A percentile compares a stretch with the other conserved stretches of the same genome.
Evolutionary conservation across 2,329 filamentous ascomycete genomes (phyloP).

Genomic region (Aspergillus sp.): DNA sequence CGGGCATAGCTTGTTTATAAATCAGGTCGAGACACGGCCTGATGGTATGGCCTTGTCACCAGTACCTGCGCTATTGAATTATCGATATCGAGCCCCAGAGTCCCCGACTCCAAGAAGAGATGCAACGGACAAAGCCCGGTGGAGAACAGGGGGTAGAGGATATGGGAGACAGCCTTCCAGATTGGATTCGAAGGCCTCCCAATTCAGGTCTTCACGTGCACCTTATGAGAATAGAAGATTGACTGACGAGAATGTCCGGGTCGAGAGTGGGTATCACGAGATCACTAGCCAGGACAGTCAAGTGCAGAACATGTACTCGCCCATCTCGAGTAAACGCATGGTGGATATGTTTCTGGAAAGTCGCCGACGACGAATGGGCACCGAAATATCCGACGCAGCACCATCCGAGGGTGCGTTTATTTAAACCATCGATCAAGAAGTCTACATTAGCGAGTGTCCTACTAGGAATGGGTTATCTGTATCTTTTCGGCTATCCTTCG

Average conservation of each 20-base stretch:
- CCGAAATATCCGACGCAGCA: conserved; percentile 20
- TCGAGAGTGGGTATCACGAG: conserved; percentile 19
- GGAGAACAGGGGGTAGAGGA: conserved; percentile 24
- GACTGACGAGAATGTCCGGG: conserved; percentile 36
- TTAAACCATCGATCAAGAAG: conserved; percentile 15
- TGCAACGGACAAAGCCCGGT: conserved; percentile 18
- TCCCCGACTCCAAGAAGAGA: conserved; percentile 35
- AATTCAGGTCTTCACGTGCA: conserved; percentile 32
- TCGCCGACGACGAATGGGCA: conserved; percentile 30
- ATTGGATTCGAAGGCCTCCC: conserved; percentile 26
- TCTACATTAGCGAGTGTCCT: neutral
- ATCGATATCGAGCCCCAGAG: conserved; percentile 26
- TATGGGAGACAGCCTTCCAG: conserved; percentile 26
- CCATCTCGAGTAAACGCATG: conserved; percentile 40
- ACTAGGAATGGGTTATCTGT: neutral
- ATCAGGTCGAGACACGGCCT: conserved; percentile 3
- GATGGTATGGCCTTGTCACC: conserved; percentile 20
- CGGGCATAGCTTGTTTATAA: conserved; percentile 7
- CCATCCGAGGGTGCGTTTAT: conserved; percentile 29
- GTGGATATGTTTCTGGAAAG: conserved; percentile 41
- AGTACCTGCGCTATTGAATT: conserved; percentile 27
- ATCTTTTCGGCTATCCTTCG: neutral
- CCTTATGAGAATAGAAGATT: conserved; percentile 20
- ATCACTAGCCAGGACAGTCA: conserved; percentile 23
- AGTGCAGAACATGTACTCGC: conserved; percentile 26